Conservation (phyloP, 164 flowering plant genomes). For the Cinnamomum chago region DNA sequence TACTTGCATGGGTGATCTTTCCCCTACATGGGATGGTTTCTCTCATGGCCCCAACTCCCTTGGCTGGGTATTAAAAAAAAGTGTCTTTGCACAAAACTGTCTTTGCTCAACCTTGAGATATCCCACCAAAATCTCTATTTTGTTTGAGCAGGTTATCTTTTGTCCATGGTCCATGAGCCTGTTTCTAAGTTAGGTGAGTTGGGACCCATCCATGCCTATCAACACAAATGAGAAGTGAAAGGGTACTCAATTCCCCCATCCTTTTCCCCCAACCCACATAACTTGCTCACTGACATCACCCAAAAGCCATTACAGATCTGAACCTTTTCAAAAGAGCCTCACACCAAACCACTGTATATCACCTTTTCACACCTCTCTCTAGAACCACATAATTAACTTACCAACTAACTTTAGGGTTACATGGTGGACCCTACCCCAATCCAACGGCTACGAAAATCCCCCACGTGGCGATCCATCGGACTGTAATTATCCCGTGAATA, state of each 20-base stretch:
- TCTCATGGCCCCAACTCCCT: too few species aligned
- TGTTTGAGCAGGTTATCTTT: not conserved
- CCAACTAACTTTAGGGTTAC: not conserved
- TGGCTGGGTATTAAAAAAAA: too few species aligned
- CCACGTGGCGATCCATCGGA: too few species aligned
- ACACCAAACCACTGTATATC: not conserved
- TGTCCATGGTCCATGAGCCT: not conserved
- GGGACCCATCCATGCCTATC: not conserved
- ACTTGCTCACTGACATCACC: not conserved
- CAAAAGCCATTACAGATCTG: not conserved
- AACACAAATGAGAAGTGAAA: not conserved
- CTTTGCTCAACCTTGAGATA: not conserved
- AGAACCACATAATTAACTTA: not conserved
- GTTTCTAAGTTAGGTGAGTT: not conserved
- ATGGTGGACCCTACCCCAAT: too few species aligned
- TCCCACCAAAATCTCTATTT: not conserved
- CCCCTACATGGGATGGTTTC: too few species aligned
- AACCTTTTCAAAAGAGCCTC: not conserved
- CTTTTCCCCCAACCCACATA: not conserved
- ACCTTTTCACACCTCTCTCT: not conserved
- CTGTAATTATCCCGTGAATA: too few species aligned
- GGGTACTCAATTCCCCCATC: not conserved
- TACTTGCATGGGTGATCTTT: too few species aligned
- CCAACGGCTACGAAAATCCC: too few species aligned
- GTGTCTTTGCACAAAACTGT: too few species aligned